phyloP scores from a whole-genome alignment of 176 grass and related monocot genomes.

The Bromus sterilis region DNA sequence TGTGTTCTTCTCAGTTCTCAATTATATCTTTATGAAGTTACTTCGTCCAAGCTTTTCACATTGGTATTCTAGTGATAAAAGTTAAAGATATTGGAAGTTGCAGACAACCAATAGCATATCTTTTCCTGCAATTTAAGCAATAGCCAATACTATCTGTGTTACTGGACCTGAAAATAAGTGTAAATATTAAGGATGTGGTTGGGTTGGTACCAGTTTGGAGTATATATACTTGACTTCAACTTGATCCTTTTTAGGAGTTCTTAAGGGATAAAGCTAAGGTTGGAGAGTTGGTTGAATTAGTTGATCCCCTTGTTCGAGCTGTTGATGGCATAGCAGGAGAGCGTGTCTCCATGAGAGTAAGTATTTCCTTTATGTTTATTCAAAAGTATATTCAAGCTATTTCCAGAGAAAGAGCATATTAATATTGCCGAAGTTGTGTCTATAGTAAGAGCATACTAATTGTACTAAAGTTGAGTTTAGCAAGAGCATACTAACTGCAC shows the following conservation, averaged over 20 bases:
- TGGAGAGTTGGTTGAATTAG: constrained; percentile 39
- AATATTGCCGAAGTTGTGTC: not conserved
- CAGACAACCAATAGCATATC: not conserved
- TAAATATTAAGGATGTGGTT: not conserved
- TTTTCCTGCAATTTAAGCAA: not conserved
- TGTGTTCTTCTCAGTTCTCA: constrained; percentile 25
- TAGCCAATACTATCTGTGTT: not conserved
- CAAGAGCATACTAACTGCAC: not conserved
- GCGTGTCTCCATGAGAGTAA: constrained; percentile 77
- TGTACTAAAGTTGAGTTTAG: not conserved
- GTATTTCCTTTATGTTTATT: constrained; percentile 13
- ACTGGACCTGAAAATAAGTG: not conserved
- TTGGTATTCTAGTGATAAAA: not conserved
- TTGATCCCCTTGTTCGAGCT: constrained; percentile 67
- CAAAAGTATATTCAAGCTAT: not conserved
- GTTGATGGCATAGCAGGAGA: constrained; percentile 81
- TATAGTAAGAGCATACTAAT: not conserved
- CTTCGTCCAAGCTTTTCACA: not conserved
- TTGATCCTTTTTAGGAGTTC: constrained; percentile 44
- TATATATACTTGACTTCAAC: constrained; percentile 10
- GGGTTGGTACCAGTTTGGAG: not conserved
- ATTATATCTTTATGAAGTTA: not conserved
- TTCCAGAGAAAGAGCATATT: not conserved
- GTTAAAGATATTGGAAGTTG: not conserved
- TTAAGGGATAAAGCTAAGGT: constrained; percentile 80